These are phyloP conservation scores for Nitzschia inconspicua DNA, from an alignment of 108 stramenopile genomes.

Conservation along the genomic window DNA sequence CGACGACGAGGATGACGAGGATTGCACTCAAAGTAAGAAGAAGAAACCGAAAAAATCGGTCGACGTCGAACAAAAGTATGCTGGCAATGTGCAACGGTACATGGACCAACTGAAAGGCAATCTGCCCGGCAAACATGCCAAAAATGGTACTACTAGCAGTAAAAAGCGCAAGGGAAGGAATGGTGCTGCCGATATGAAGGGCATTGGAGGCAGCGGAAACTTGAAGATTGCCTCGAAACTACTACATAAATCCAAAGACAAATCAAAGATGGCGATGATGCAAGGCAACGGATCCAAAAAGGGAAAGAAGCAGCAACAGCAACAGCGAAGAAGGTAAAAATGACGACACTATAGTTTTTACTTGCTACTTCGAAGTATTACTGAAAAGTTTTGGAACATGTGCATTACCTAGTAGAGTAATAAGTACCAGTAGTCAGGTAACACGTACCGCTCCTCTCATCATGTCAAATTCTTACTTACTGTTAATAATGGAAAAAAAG, in stretches of 20 bases:
- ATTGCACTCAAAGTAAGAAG: constrained; percentile 23
- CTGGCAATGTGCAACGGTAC: constrained; percentile 70
- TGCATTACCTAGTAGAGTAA: too few relatives aligned
- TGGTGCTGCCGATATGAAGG: constrained; percentile 80
- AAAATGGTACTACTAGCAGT: neutral
- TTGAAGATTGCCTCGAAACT: constrained; percentile 78
- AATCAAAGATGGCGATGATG: neutral
- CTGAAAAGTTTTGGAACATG: too few relatives aligned
- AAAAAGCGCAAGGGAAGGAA: constrained; percentile 67
- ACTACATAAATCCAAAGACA: constrained; percentile 23
- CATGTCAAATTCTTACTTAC: too few relatives aligned
- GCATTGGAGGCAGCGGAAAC: constrained; percentile 61
- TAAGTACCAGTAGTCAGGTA: too few relatives aligned
- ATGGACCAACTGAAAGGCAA: constrained; percentile 65
- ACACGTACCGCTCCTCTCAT: too few relatives aligned
- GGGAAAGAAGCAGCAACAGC: constrained; percentile 8
- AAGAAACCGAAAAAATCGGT: constrained; percentile 27
- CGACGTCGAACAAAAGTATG: constrained; percentile 60
- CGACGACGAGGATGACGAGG: constrained; percentile 1
- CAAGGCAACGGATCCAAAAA: neutral
- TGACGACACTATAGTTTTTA: too few relatives aligned
- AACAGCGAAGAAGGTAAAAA: too few relatives aligned
- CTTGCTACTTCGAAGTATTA: too few relatives aligned
- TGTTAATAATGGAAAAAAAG: too few relatives aligned
- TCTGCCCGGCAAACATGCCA: constrained; percentile 56